Evolutionary conservation across 2,329 filamentous ascomycete genomes (phyloP).

Genomic region (Fusarium burgessii): DNA sequence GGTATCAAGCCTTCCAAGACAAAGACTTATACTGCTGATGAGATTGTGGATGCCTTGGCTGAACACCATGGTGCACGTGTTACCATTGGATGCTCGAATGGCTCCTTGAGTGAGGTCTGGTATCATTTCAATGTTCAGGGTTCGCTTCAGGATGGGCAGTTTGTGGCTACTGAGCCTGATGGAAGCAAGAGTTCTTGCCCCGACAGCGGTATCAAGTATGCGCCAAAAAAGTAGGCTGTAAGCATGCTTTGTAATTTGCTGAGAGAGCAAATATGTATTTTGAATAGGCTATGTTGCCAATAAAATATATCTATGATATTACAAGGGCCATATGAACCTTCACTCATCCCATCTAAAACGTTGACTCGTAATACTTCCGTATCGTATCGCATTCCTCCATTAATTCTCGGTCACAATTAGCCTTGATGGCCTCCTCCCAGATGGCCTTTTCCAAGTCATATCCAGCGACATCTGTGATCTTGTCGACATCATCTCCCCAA

Average conservation of each 20-base stretch:
- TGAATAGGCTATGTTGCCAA: neutral
- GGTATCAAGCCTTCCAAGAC: conserved; percentile 67
- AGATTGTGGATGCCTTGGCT: conserved; percentile 70
- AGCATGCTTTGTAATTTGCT: neutral
- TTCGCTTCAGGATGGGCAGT: conserved; percentile 70
- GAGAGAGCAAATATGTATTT: neutral
- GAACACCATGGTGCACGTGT: conserved; percentile 65
- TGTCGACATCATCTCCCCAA: conserved; percentile 33
- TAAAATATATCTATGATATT: neutral
- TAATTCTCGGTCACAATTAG: conserved; percentile 30
- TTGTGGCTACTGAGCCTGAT: conserved; percentile 67
- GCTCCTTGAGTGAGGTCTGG: conserved; percentile 66
- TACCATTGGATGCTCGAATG: conserved; percentile 67
- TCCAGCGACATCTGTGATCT: conserved; percentile 29
- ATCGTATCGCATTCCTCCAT: conserved; percentile 41
- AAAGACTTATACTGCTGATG: conserved; percentile 68
- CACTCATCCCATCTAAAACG: conserved; percentile 27
- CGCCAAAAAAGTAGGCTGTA: conserved; percentile 41
- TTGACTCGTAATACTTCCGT: conserved; percentile 36
- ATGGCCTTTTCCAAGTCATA: conserved; percentile 43
- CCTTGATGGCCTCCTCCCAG: conserved; percentile 43
- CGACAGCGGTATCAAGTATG: conserved; percentile 46
- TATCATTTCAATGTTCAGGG: conserved; percentile 73
- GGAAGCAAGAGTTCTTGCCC: conserved; percentile 71
- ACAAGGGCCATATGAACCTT: neutral